Conservation (phyloP, 164 flowering plant species). For the Piper betle region DNA sequence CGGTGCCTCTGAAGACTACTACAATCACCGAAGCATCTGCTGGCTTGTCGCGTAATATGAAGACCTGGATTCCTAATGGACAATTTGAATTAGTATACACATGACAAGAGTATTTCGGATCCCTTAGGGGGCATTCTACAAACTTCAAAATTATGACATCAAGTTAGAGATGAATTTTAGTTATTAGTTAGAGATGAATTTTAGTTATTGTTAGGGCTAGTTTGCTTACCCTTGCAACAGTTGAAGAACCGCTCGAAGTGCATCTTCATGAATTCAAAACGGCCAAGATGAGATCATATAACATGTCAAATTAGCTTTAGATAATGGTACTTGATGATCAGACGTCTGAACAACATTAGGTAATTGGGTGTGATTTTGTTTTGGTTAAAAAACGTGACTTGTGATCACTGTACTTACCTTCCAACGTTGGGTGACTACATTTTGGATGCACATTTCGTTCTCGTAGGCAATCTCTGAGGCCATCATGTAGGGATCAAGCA, state of each 20-base stretch:
- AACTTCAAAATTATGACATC: too few relatives aligned
- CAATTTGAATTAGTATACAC: neutral
- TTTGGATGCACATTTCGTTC: slow-evolving; percentile 18
- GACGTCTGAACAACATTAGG: too few relatives aligned
- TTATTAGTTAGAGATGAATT: neutral
- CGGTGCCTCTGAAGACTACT: slow-evolving; percentile 70
- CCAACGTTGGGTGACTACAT: slow-evolving; percentile 23
- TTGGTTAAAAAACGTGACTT: neutral
- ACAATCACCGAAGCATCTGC: slow-evolving; percentile 23
- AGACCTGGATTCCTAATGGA: neutral
- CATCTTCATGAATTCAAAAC: slow-evolving; percentile 23
- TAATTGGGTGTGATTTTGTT: too few relatives aligned
- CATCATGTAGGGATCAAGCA: slow-evolving; percentile 24
- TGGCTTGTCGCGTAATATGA: slow-evolving; percentile 6
- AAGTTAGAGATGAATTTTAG: neutral
- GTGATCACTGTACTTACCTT: slow-evolving; percentile 17
- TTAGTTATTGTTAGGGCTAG: neutral
- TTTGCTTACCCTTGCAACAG: slow-evolving; percentile 27
- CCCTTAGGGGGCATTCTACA: too few relatives aligned
- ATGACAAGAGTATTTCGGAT: neutral
- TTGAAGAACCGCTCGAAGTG: slow-evolving; percentile 19
- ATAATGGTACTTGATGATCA: too few relatives aligned
- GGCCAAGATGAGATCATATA: neutral
- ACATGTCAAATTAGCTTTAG: too few relatives aligned
- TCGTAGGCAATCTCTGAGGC: slow-evolving; percentile 40